Percentiles rank a stretch among this genome's conserved stretches.
Conservation (phyloP, 2,329 filamentous ascomycete genomes). For the Penicillium brasilianum region DNA sequence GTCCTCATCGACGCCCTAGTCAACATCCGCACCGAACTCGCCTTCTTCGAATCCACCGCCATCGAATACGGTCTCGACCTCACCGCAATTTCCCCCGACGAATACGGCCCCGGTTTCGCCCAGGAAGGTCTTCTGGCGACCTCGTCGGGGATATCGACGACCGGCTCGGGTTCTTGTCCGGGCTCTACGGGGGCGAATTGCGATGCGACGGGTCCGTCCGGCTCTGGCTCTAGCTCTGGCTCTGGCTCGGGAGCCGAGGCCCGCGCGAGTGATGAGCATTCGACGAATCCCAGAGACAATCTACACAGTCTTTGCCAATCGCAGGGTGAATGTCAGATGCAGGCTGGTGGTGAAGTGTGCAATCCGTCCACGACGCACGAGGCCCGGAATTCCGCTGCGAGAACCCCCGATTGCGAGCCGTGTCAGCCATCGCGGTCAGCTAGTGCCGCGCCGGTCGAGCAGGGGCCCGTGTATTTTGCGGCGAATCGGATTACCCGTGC, state of each 20-base stretch:
- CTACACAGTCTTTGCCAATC: slow-evolving; percentile 23
- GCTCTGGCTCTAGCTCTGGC: neutral
- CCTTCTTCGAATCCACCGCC: slow-evolving; percentile 70
- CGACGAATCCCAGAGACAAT: neutral
- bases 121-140: slow-evolving; percentile 7
- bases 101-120: slow-evolving; percentile 34
- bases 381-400: neutral
- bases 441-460: slow-evolving; percentile 11
- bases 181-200: slow-evolving; percentile 40
- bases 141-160: slow-evolving; percentile 24
- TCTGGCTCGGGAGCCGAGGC: neutral
- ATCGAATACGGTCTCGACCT: slow-evolving; percentile 63
- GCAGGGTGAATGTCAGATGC: slow-evolving; percentile 33
- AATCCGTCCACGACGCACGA: slow-evolving; percentile 2
- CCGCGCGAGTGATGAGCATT: slow-evolving; percentile 10
- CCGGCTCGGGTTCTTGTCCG: slow-evolving; percentile 27
- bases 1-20: slow-evolving; percentile 68
- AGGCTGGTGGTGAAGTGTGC: slow-evolving; percentile 19
- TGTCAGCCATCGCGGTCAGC: neutral
- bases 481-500: slow-evolving; percentile 57
- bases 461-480: slow-evolving; percentile 34
- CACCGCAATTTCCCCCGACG: slow-evolving; percentile 40
- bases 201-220: slow-evolving; percentile 6
- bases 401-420: slow-evolving; percentile 6
- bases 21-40: slow-evolving; percentile 70